Evolutionary conservation across 2,329 filamentous ascomycete genomes (phyloP).

Genomic region (Fusarium temperatum): DNA sequence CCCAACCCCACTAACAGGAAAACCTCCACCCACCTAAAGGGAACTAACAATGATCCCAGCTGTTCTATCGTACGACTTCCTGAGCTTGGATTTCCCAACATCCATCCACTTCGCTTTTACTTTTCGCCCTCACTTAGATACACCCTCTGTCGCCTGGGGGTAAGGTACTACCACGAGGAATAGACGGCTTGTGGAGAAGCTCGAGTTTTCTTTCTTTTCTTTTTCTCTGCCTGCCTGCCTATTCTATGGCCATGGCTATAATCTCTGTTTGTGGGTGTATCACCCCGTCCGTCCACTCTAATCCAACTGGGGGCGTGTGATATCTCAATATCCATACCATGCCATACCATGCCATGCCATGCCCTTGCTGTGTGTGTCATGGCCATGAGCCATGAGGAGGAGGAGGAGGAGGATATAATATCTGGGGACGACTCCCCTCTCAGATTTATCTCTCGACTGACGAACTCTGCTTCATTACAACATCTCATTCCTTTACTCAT

Average conservation of each 20-base stretch:
- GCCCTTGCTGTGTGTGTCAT: conserved; percentile 12
- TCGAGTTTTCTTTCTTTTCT: conserved; percentile 18
- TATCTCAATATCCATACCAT: conserved; percentile 3
- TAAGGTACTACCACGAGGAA: conserved; percentile 35
- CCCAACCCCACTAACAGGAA: neutral
- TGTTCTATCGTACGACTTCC: conserved; percentile 40
- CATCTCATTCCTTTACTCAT: conserved; percentile 1
- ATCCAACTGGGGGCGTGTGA: conserved; percentile 22
- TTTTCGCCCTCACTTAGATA: neutral
- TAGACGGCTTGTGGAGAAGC: conserved; percentile 43
- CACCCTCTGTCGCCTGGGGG: conserved; percentile 3
- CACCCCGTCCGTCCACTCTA: conserved; percentile 10
- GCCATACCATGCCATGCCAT: conserved; percentile 14
- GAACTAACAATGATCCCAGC: conserved; percentile 10
- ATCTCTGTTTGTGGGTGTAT: conserved; percentile 26
- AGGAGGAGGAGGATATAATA: conserved; percentile 37
- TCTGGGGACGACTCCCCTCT: conserved; percentile 23
- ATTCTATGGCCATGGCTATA: neutral
- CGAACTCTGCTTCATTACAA: conserved; percentile 6
- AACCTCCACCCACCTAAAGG: neutral
- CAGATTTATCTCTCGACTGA: neutral
- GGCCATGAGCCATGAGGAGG: neutral
- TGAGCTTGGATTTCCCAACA: conserved; percentile 17
- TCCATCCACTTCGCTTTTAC: neutral
- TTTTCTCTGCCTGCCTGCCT: neutral